Percentiles rank a stretch among this genome's conserved stretches.
These are phyloP conservation scores for Vanrija pseudolonga DNA, from an alignment of 1,284 basidiomycete species.

Conservation along the genomic window DNA sequence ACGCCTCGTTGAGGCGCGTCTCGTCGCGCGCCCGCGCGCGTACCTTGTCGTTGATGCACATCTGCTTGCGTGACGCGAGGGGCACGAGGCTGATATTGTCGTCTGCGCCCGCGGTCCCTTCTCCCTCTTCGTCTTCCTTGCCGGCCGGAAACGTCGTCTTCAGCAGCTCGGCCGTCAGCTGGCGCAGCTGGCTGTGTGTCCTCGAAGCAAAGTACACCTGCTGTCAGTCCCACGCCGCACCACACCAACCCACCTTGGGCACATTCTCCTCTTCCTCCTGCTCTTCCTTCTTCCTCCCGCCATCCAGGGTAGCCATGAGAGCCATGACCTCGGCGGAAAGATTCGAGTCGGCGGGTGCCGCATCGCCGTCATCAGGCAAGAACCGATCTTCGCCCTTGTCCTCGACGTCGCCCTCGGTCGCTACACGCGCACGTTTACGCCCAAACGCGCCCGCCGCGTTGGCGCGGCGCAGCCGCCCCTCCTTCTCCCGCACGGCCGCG, in stretches of 20 bases:
- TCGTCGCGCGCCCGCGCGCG: constrained; percentile 52
- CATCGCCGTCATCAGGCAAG: constrained; percentile 60
- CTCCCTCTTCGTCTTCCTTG: background rate
- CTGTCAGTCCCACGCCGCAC: background rate
- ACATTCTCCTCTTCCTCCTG: constrained; percentile 46
- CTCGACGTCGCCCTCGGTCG: constrained; percentile 47
- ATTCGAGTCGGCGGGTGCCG: constrained; percentile 48
- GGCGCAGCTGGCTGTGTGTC: constrained; percentile 91
- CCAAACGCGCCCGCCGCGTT: constrained; percentile 17
- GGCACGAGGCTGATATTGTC: constrained; percentile 60
- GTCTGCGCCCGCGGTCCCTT: background rate
- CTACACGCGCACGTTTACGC: constrained; percentile 7
- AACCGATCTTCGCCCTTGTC: constrained; percentile 57
- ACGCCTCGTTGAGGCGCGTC: constrained; percentile 82
- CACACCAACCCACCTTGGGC: constrained; percentile 41
- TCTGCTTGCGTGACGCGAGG: constrained; percentile 84
- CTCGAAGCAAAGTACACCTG: constrained; percentile 87
- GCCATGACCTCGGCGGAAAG: constrained; percentile 74
- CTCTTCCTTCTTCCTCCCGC: constrained; percentile 43
- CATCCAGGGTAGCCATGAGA: constrained; percentile 64
- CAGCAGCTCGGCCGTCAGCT: constrained; percentile 79
- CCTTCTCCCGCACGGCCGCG: constrained; percentile 61
- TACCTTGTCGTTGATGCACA: constrained; percentile 82
- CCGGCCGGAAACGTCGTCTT: constrained; percentile 53
- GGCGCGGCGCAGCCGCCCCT: constrained; percentile 52